These are phyloP conservation scores for Psilocybe sp. DNA, from an alignment of 768 basidiomycete species.

Conservation along the genomic window DNA sequence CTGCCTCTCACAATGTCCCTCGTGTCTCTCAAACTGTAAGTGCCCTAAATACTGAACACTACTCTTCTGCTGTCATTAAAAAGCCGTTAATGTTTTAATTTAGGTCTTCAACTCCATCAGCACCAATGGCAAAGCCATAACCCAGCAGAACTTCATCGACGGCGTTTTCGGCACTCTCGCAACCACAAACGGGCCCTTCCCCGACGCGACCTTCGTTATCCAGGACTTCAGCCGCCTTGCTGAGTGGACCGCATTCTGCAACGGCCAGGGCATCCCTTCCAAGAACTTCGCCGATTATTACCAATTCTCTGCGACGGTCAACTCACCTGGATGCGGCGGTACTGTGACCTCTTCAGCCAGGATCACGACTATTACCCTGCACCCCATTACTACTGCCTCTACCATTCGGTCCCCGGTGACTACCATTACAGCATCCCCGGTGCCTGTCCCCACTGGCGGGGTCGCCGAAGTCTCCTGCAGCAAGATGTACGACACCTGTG, in stretches of 20 bases:
- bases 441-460: background rate
- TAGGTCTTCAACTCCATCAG: background rate
- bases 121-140: background rate
- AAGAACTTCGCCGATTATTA: conserved; percentile 1
- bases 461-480: background rate
- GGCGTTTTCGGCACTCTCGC: background rate
- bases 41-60: too few relatives aligned
- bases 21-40: background rate
- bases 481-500: background rate
- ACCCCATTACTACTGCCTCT: too few relatives aligned
- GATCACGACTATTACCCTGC: too few relatives aligned
- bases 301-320: background rate
- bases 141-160: conserved; percentile 2
- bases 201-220: background rate
- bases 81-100: too few relatives aligned
- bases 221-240: background rate
- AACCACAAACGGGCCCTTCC: background rate
- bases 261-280: background rate
- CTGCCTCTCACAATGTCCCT: background rate
- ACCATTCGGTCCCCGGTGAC: too few relatives aligned
- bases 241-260: background rate
- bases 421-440: too few relatives aligned
- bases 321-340: background rate
- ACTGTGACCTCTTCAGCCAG: too few relatives aligned
- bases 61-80: too few relatives aligned